phyloP scores from a whole-genome alignment of 2,329 filamentous ascomycete genomes.

The Diaporthe vaccinii region DNA sequence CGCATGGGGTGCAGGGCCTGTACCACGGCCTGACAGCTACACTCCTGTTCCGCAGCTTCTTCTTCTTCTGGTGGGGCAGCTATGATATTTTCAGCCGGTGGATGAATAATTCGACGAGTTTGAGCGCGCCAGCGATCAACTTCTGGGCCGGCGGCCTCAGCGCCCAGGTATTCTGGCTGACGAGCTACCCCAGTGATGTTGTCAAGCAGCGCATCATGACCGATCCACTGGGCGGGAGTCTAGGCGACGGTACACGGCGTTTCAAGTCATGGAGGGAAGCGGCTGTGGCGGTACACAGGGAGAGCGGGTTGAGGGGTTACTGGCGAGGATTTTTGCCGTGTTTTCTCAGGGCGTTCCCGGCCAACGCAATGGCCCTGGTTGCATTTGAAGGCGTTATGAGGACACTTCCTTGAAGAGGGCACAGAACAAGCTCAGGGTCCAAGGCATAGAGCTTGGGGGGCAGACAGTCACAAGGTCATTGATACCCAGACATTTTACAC shows the following conservation, averaged over 20 bases:
- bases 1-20: slow-evolving; percentile 83
- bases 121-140: slow-evolving; percentile 86
- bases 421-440: not conserved
- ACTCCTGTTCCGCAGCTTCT: slow-evolving; percentile 89
- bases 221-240: slow-evolving; percentile 81
- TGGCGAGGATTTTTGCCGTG: slow-evolving; percentile 96
- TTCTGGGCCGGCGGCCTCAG: slow-evolving; percentile 97
- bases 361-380: slow-evolving; percentile 93
- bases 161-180: slow-evolving; percentile 95
- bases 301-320: slow-evolving; percentile 83
- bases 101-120: slow-evolving; percentile 74
- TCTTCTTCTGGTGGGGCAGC: slow-evolving; percentile 98
- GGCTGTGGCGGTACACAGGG: slow-evolving; percentile 80
- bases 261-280: slow-evolving; percentile 87
- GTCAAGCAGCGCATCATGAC: slow-evolving; percentile 99
- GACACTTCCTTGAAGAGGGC: slow-evolving; percentile 56
- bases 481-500: slow-evolving; percentile 33
- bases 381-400: slow-evolving; percentile 96
- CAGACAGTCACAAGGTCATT: slow-evolving; percentile 12
- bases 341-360: slow-evolving; percentile 93
- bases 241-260: slow-evolving; percentile 75
- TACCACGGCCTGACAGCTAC: slow-evolving; percentile 91
- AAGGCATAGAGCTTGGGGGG: not conserved
- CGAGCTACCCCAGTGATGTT: slow-evolving; percentile 91
- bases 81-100: slow-evolving; percentile 86